phyloP scores from a whole-genome alignment of 1,284 basidiomycete species.

The Chondrostereum purpureum region DNA sequence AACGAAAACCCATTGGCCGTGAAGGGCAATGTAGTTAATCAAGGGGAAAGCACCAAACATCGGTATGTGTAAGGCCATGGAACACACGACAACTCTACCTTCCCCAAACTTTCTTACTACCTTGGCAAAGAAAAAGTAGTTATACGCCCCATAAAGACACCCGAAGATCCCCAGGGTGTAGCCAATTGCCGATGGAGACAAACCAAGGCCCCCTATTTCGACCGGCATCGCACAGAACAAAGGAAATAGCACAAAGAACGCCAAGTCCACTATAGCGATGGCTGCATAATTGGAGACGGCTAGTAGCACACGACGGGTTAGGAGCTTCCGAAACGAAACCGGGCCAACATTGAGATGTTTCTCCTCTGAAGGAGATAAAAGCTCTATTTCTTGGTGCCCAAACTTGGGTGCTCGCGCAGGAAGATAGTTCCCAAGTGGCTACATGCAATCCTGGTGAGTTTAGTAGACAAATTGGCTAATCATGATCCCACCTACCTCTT shows the following conservation, averaged over 20 bases:
- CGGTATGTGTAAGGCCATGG: constrained; percentile 24
- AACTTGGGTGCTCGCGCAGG: too few relatives aligned
- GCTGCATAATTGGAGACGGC: constrained; percentile 23
- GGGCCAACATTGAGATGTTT: too few relatives aligned
- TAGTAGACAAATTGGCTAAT: too few relatives aligned
- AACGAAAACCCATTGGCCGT: constrained; percentile 21
- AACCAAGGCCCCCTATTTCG: constrained; percentile 23
- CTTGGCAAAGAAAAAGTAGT: constrained; percentile 19
- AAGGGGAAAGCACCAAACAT: constrained; percentile 51
- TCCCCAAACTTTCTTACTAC: constrained; percentile 19
- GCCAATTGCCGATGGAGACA: constrained; percentile 21
- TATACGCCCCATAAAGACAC: constrained; percentile 19
- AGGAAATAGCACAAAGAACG: constrained; percentile 23
- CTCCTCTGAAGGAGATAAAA: too few relatives aligned
- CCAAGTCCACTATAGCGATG: constrained; percentile 25
- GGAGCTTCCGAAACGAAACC: too few relatives aligned
- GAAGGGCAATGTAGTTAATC: constrained; percentile 39
- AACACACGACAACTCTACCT: constrained; percentile 17
- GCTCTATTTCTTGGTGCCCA: too few relatives aligned
- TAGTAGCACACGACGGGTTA: constrained; percentile 11
- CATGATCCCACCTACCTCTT: too few relatives aligned
- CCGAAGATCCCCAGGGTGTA: constrained; percentile 18
- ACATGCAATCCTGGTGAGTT: too few relatives aligned
- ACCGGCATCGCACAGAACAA: constrained; percentile 23
- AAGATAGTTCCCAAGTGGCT: too few relatives aligned